Evolutionary conservation across 768 basidiomycete genomes (phyloP).

Genomic region (Mycena floridula): DNA sequence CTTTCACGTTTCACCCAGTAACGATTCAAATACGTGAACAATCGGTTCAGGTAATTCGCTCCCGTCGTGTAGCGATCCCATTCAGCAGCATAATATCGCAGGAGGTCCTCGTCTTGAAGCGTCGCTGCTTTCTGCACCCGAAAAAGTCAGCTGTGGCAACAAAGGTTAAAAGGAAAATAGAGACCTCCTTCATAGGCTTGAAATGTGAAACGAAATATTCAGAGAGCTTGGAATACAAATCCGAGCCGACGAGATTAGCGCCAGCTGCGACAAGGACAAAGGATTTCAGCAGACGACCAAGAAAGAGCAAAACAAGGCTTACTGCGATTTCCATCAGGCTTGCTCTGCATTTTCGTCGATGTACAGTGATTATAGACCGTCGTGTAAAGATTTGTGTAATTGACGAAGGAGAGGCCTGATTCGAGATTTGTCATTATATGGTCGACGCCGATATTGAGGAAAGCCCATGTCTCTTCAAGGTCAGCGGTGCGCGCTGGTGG

Average conservation of each 20-base stretch:
- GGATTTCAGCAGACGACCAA: no score
- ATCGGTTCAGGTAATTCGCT: slow-evolving; percentile 93
- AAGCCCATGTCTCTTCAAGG: slow-evolving; percentile 59
- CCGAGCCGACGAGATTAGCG: slow-evolving; percentile 96
- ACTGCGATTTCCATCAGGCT: slow-evolving; percentile 56
- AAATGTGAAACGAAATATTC: slow-evolving; percentile 86
- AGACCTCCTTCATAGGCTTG: slow-evolving; percentile 53
- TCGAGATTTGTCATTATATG: slow-evolving; percentile 91
- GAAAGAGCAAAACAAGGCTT: slow-evolving; percentile 30
- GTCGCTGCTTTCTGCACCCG: slow-evolving; percentile 65
- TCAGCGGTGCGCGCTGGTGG: slow-evolving; percentile 7
- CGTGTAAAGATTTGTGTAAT: slow-evolving; percentile 86
- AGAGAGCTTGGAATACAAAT: no score
- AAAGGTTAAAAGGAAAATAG: no score
- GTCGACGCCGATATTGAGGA: slow-evolving; percentile 81
- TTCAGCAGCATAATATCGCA: slow-evolving; percentile 86
- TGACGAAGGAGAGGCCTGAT: slow-evolving; percentile 72
- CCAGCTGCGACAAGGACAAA: slow-evolving; percentile 58
- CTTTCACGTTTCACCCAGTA: slow-evolving; percentile 99
- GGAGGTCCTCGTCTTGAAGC: slow-evolving; percentile 80
- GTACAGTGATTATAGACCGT: slow-evolving; percentile 98
- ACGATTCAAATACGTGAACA: slow-evolving; percentile 96
- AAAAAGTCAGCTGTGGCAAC: no score
- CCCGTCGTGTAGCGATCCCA: slow-evolving; percentile 98
- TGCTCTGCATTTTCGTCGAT: slow-evolving; percentile 55